Conservation (phyloP, 2,329 filamentous ascomycete species). For the Aschersonia sp. region DNA sequence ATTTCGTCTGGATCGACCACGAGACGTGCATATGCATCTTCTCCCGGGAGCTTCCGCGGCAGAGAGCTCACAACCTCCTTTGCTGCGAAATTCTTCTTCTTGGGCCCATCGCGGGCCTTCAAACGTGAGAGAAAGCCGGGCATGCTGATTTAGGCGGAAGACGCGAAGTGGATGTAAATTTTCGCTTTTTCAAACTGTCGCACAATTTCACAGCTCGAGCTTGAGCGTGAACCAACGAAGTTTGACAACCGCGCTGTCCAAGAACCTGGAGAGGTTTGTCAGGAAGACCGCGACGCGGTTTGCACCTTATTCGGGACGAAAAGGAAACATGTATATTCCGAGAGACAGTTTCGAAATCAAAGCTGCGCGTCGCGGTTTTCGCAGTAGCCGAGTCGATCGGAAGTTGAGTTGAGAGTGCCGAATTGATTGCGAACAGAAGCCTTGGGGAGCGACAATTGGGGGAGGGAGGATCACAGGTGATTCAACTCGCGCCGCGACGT, state of each 20-base stretch:
- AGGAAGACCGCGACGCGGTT: no score
- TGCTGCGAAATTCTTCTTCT: conserved; percentile 52
- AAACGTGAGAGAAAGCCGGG: conserved; percentile 47
- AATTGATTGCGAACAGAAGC: background rate
- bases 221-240: background rate
- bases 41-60: conserved; percentile 64
- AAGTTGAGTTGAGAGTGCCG: no score
- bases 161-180: background rate
- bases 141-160: conserved; percentile 23
- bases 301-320: no score
- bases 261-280: no score
- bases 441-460: background rate
- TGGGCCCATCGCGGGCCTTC: conserved; percentile 60
- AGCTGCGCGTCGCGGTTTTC: no score
- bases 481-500: conserved; percentile 5
- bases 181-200: no score
- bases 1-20: conserved; percentile 82
- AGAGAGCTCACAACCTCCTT: conserved; percentile 34
- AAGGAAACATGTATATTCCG: no score
- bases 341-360: no score
- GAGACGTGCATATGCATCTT: conserved; percentile 73
- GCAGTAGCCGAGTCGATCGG: no score
- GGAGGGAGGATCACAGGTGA: background rate
- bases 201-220: no score
- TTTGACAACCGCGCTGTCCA: background rate